Base-by-base conservation (phyloP, 495 filamentous ascomycete genomes). In the Talaromyces nanjingensis region DNA sequence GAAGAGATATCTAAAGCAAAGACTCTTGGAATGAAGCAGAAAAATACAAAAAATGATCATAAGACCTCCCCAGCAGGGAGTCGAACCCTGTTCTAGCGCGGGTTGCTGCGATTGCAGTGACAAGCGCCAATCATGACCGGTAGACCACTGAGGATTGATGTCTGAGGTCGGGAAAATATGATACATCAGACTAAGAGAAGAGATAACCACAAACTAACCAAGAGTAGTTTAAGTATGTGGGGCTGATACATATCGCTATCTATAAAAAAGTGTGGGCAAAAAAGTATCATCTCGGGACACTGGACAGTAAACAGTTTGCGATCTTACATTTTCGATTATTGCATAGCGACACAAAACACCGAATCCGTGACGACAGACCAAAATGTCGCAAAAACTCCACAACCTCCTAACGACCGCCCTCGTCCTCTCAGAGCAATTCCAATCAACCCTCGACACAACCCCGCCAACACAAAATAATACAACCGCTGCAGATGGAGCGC, bases 361-460 rank as follows among this genome's bases (percentile, higher is more conserved):
- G 33, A 5, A 9, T 34, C 33, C 6, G 33, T 9, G 9, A 12
- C 33, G 9, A 34, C 7, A 12, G 37, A 39, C 0, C 22, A 75
- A 65, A 69, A 81, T 79, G 78, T 72, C 78, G 0, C 66, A 70
- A 64, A 71, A 74, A 68, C 68, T 81, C n/a, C 45, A 71, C 12
- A 53, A 66, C 18, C 60, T 73, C 9, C 65, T 79, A 9, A 61
- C 60, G 52, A 76, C 78, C 4, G 72, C 73, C 14, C 60, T 75
- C 34, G 52, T 72, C 53, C 72, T 77, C 65, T 34, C 74, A 54
- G 62, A 70, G 4, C 76, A 77, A 70, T 77, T 79, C 74, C 74
- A 77, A 66, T 60, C 62, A 24, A 65, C 77, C n/a, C 69, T 79
- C 53, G 56, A 72, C 18, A 60, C 47, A 59, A 63, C 25, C 27